Evolutionary conservation across 495 filamentous ascomycete genomes (phyloP), one percentile per base, ranked within the genome.

Genomic region (Xylaria castorea): DNA sequence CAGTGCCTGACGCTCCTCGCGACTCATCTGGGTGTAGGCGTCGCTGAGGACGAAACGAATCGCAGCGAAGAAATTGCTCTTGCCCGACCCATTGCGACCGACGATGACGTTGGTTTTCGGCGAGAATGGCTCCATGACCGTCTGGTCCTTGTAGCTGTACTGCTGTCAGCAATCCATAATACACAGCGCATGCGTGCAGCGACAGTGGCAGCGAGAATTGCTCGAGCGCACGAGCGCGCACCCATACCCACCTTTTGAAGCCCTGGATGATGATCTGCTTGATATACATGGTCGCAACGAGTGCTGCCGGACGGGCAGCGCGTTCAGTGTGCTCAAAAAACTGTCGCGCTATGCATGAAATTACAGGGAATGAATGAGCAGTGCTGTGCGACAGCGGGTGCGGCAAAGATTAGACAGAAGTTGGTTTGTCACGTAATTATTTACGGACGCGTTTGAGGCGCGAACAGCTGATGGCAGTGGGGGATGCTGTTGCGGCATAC

Each of bases 201-300:
- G 14, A 32, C 12, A 32, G 27, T n/a, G 34, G 74, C 74, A 44
- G 20, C 30, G 25, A 46, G 65, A 25, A 36, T 44, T 27, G 64
- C 66, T 30, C 30, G 38, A 9, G 11, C 22, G 69, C 44, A 20
- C 36, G 18, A 1, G 50, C 60, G 70, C 67, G 67, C 66, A 68
- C 60, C 61, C 84, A 61, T 32, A 61, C 58, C 32, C 34, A 97
- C 95, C 95, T 97, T 85, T 98, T 98, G 85, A 99, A 99, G 88
- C 96, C 96, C 79, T 99, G 96, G 78, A 99, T 98, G 83, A 98
- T 99, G 79, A 99, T 97, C 86, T 99, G 96, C 83, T 98, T 98
- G 89, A 99, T 98, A 85, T 97, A 94, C 94, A 98, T 97, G 80
- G 82, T 89, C 84, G 78, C 77, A 71, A 67, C 74, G 68, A 73